phyloP scores from a whole-genome alignment of 192 early-diverging fungal species.

The Coemansia reversa region DNA sequence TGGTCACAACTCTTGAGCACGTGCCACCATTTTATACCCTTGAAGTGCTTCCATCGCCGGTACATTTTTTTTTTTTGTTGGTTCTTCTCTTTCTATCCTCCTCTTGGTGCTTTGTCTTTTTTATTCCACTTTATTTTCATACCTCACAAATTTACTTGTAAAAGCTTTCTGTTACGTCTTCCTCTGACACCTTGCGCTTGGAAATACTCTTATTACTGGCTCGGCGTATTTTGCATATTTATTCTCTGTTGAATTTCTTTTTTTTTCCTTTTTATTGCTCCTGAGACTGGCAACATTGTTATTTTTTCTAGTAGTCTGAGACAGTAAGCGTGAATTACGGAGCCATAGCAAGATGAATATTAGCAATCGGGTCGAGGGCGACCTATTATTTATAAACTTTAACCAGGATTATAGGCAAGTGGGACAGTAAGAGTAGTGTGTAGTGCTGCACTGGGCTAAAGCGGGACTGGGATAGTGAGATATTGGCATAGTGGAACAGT shows the following conservation, averaged over 20 bases:
- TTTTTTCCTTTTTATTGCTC: constrained; percentile 7
- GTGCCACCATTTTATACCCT: no score
- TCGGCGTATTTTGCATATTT: no score
- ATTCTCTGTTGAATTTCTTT: no score
- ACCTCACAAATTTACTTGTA: constrained; percentile 3
- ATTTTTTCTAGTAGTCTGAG: background rate
- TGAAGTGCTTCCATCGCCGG: no score
- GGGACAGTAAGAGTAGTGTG: background rate
- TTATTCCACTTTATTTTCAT: background rate
- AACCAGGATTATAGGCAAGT: constrained; percentile 76
- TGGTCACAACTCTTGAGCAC: constrained; percentile 14
- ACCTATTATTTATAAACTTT: constrained; percentile 78
- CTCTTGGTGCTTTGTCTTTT: background rate
- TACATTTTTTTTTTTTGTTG: no score
- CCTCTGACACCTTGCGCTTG: background rate
- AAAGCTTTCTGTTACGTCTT: background rate
- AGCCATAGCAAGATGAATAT: constrained; percentile 61
- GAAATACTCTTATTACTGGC: no score
- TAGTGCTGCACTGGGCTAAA: background rate
- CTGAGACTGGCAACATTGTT: constrained; percentile 1
- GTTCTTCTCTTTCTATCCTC: background rate
- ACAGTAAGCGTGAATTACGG: no score
- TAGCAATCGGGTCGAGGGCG: constrained; percentile 59
- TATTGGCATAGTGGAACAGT: no score
- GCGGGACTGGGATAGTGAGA: no score